A percentile compares a stretch with the other conserved stretches of the same genome.
phyloP scores from a whole-genome alignment of 495 filamentous ascomycete genomes.

The Talaromyces borbonicus region DNA sequence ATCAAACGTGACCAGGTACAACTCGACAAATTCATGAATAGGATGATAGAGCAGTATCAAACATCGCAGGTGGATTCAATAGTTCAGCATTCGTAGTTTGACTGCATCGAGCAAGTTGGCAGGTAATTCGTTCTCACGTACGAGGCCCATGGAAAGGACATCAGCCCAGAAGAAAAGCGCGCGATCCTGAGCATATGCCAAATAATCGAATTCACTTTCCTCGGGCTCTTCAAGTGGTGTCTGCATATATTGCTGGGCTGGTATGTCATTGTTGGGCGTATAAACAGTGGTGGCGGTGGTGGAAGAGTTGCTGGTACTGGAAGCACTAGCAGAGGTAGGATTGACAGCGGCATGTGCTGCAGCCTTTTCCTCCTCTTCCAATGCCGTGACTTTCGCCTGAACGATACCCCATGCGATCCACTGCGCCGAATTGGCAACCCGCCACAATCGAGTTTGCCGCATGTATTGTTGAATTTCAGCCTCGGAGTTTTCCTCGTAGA shows the following conservation, averaged over 20 bases:
- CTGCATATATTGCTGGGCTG: background rate
- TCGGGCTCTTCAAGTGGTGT: conserved; percentile 12
- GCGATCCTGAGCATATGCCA: conserved; percentile 82
- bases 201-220: conserved; percentile 78
- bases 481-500: conserved; percentile 49
- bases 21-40: conserved; percentile 3
- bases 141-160: conserved; percentile 58
- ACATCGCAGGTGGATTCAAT: conserved; percentile 22
- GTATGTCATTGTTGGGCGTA: background rate
- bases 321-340: background rate
- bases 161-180: conserved; percentile 93
- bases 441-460: conserved; percentile 74
- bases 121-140: conserved; percentile 65
- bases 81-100: conserved; percentile 47
- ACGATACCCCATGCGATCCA: conserved; percentile 97
- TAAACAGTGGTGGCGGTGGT: background rate
- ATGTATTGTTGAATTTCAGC: conserved; percentile 56
- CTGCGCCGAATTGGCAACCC: conserved; percentile 72
- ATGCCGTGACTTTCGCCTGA: conserved; percentile 73
- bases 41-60: conserved; percentile 8
- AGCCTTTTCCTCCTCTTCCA: conserved; percentile 28
- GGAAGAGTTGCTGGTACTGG: background rate
- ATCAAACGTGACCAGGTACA: too few species aligned
- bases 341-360: too few species aligned
- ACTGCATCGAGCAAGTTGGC: conserved; percentile 44